Percentiles rank a stretch among this genome's conserved stretches.
phyloP scores from a whole-genome alignment of 2,329 filamentous ascomycete genomes.

The Cladobotryum mycophilum region DNA sequence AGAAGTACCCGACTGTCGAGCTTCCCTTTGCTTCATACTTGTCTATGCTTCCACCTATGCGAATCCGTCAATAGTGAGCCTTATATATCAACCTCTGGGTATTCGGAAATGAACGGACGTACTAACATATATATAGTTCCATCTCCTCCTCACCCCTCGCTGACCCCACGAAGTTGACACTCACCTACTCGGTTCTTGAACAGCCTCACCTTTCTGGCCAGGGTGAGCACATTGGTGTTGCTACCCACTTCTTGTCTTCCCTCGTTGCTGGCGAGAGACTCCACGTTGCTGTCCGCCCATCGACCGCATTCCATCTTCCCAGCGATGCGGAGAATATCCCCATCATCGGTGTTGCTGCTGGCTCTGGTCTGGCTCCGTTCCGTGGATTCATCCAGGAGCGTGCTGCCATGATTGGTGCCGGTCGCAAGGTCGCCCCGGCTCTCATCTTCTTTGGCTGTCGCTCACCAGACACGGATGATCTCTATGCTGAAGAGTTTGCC shows the following conservation, averaged over 20 bases:
- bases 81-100: background rate
- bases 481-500: conserved; percentile 54
- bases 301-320: conserved; percentile 44
- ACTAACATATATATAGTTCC: conserved; percentile 34
- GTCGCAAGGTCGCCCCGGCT: conserved; percentile 50
- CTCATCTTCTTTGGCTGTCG: conserved; percentile 63
- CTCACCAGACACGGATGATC: conserved; percentile 45
- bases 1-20: conserved; percentile 52
- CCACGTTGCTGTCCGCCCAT: conserved; percentile 43
- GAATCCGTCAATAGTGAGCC: conserved; percentile 61
- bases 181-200: conserved; percentile 64
- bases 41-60: conserved; percentile 68
- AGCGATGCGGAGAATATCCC: conserved; percentile 38
- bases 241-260: conserved; percentile 52
- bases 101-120: no score
- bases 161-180: conserved; percentile 49
- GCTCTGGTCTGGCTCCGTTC: conserved; percentile 56
- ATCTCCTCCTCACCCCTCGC: conserved; percentile 68
- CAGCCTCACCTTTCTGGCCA: conserved; percentile 45
- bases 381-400: conserved; percentile 58
- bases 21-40: conserved; percentile 63
- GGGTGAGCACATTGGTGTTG: conserved; percentile 51
- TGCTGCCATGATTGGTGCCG: conserved; percentile 42
- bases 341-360: conserved; percentile 45
- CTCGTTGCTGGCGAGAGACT: conserved; percentile 39